Evolutionary conservation across 305 asterid species (phyloP).

Genomic region (Nicotiana rustica): DNA sequence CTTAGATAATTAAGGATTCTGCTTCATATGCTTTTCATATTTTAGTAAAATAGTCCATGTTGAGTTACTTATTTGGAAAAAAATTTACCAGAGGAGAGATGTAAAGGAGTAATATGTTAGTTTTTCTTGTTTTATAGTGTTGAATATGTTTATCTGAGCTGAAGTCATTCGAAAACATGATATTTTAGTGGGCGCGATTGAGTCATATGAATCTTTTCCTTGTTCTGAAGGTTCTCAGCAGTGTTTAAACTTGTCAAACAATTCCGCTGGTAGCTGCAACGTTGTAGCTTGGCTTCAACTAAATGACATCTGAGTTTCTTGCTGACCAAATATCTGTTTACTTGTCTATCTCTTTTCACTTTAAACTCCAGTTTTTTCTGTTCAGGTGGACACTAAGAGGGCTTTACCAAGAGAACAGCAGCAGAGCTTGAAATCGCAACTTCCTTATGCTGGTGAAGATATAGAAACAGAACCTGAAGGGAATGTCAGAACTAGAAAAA

Average conservation of each 20-base stretch:
- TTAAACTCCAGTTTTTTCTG: neutral
- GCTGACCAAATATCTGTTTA: constrained; percentile 1
- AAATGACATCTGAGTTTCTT: neutral
- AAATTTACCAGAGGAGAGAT: neutral
- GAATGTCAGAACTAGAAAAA: constrained; percentile 52
- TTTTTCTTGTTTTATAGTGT: neutral
- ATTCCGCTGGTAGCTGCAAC: neutral
- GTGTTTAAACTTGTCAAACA: neutral
- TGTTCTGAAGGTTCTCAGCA: constrained; percentile 19
- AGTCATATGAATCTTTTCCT: neutral
- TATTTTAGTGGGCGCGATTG: neutral
- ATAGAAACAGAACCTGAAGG: constrained; percentile 37
- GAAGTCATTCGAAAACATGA: constrained; percentile 6
- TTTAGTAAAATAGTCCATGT: neutral
- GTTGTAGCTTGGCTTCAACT: neutral
- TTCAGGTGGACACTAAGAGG: constrained; percentile 57
- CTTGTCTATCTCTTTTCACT: neutral
- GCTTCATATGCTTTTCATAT: constrained; percentile 11
- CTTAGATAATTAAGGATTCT: constrained; percentile 18
- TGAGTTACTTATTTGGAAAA: neutral
- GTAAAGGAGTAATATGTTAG: neutral
- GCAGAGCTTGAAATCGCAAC: constrained; percentile 43
- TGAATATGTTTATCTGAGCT: neutral
- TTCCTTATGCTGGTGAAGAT: constrained; percentile 40
- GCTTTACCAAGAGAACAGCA: constrained; percentile 56